Evolutionary conservation across 2,329 filamentous ascomycete species (phyloP).

Genomic region (Botrytis tulipae): DNA sequence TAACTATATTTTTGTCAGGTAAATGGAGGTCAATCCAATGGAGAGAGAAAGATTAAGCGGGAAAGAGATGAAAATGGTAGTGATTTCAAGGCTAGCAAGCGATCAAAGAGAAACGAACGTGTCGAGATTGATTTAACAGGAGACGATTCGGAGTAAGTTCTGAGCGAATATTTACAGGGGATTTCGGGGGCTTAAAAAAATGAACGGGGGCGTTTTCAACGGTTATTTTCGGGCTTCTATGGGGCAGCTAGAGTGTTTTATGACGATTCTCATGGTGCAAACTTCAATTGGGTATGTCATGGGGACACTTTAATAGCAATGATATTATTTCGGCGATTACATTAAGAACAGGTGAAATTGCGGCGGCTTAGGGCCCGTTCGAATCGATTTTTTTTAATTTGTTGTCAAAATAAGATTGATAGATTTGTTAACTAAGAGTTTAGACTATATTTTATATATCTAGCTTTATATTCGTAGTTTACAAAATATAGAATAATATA

Average conservation of each 20-base stretch:
- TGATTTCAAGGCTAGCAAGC: background rate
- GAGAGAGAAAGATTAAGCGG: background rate
- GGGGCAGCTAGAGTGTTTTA: background rate
- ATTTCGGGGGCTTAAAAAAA: background rate
- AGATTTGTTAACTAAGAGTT: too few relatives aligned
- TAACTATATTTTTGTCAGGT: background rate
- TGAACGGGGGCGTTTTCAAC: background rate
- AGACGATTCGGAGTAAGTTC: background rate
- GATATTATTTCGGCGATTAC: too few relatives aligned
- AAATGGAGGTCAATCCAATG: background rate
- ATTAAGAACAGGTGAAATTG: background rate
- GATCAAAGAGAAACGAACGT: background rate
- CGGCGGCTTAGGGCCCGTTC: too few relatives aligned
- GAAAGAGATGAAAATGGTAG: background rate
- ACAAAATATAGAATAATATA: too few relatives aligned
- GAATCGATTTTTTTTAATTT: too few relatives aligned
- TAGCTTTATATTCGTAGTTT: too few relatives aligned
- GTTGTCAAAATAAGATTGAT: too few relatives aligned
- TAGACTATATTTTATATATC: too few relatives aligned
- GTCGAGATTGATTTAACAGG: conserved; percentile 11
- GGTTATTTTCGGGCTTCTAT: too few relatives aligned
- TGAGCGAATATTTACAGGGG: background rate
- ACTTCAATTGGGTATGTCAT: fast-evolving
- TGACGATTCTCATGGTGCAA: background rate
- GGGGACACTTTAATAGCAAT: fast-evolving